Evolutionary conservation across 2,329 filamentous ascomycete genomes (phyloP), one percentile per base, ranked within the genome.

Genomic region (Aspergillus melleus): DNA sequence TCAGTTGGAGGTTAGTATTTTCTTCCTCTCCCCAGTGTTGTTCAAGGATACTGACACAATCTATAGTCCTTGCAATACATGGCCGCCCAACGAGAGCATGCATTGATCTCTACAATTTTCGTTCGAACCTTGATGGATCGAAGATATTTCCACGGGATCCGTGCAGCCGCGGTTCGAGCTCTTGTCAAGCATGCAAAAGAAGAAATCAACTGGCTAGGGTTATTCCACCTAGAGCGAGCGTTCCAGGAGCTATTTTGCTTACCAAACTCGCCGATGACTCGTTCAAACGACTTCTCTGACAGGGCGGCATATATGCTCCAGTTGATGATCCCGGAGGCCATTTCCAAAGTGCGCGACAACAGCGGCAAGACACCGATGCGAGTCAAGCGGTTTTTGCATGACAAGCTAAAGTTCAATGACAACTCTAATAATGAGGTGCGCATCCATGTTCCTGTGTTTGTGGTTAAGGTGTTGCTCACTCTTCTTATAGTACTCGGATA

Each of bases 81-180:
- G 66, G 82, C 85, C 76, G 74, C 84, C 73, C 77, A 88, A 72
- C 78, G 86, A 51, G 84, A 90, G 22, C 90, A 94, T 74, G 88
- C 89, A 6, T 86, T 98, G 47, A 90, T 93, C 30, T 93, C 96
- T 0, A 96, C 92, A 0, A 93, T 98, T 64, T 84, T 98, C 44
- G 86, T 92, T 16, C 87, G 95, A 55, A 99, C 95, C 0, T 80
- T 98, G 29, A 90, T 97, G 82, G 95, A 99, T 74, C 85, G 84
- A 51, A 88, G 95, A 44, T 99, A 99, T 75, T 99, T 95, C 71
- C 89, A 97, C 72, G 94, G 93, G 9, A 94, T 99, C 67, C 89
- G 95, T 22, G 88, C 88, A 4, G 89, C 95, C 81, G 95, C 95
- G 8, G 91, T 92, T 1, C 83, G 89, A 55, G 88, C 90, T 52